phyloP scores from a whole-genome alignment of 805 yeast genomes.

The Lachancea quebecensis region DNA sequence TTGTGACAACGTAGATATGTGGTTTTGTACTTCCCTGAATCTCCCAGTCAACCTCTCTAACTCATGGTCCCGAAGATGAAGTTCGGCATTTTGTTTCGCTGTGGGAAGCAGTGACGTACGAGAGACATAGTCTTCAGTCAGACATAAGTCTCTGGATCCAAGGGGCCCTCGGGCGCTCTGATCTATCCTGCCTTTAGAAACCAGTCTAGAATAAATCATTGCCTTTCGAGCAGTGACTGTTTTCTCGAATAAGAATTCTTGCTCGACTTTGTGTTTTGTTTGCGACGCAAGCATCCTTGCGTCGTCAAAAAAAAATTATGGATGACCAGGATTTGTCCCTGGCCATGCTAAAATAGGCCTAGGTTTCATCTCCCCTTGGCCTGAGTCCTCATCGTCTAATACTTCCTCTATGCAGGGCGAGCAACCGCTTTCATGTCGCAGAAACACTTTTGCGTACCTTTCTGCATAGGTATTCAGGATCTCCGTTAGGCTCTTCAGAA shows the following conservation, averaged over 20 bases:
- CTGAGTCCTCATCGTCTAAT: slow-evolving; percentile 12
- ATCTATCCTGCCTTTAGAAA: too few relatives aligned
- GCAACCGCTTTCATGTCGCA: slow-evolving; percentile 11
- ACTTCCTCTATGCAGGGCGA: slow-evolving; percentile 18
- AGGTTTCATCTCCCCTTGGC: slow-evolving; percentile 15
- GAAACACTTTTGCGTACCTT: slow-evolving; percentile 9
- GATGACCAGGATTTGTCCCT: slow-evolving; percentile 61
- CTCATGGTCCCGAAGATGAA: neutral
- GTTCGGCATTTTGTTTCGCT: slow-evolving; percentile 1
- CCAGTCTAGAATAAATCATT: too few relatives aligned
- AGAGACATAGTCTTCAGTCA: too few relatives aligned
- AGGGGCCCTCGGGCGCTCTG: too few relatives aligned
- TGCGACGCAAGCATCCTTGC: neutral
- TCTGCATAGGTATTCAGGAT: slow-evolving; percentile 12
- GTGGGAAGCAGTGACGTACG: neutral
- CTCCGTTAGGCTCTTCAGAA: slow-evolving; percentile 30
- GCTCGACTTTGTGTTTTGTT: too few relatives aligned
- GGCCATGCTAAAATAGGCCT: slow-evolving; percentile 52
- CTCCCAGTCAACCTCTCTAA: too few relatives aligned
- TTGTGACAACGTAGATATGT: neutral
- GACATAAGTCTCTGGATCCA: neutral
- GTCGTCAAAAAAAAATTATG: slow-evolving; percentile 19
- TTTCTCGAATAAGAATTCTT: too few relatives aligned
- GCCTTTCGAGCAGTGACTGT: too few relatives aligned
- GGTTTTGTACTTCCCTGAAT: neutral